Base-by-base conservation (phyloP, 352 stramenopile species). In the Phytophthora palmivora region DNA sequence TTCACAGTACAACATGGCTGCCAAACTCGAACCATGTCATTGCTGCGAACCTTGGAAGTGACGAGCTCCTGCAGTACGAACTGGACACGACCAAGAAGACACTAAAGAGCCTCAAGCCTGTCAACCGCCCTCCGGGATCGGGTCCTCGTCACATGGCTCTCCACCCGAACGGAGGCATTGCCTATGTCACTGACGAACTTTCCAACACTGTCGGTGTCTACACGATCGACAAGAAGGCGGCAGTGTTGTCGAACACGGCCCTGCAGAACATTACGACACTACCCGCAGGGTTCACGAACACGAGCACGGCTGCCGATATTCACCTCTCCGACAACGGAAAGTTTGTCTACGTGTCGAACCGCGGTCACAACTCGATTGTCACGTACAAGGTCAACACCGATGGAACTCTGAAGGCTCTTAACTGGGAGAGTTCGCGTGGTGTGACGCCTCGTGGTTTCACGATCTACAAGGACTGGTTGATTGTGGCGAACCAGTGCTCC, bases 301-400 rank as follows among this genome's bases (percentile, higher is more conserved):
- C 47, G 15, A 71, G 55, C 6, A 57, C 58, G 4, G 57, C 56
- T 48, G 65, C 77, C 6, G 79, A 84, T 24, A 82, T 89, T 58
- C 64, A 86, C 46, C 58, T 84, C 15, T 87, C 77, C 0, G 67
- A 50, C 9, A 71, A 71, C 63, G 77, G 72, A 34, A 70, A 74
- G 22, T 89, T 84, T 44, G 41, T 89, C 34, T 89, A 85, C 70
- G 60, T 70, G 46, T 88, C 80, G 21, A 89, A 88, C 68, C 80
- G 80, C 37, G 74, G 70, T 11, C 80, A 89, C 72, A 61, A 89
- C 71, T 83, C 72, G 36, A 82, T 89, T 36, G 74, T 72, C 8
- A 76, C 74, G 6, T 89, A 84, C 64, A 48, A 62, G 43, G 63
- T 88, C 39, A 70, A 65, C 18, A 24, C 59, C 11, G 48, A 68